Evolutionary conservation across 2,329 filamentous ascomycete species (phyloP).

Genomic region (Pseudogymnoascus sp.): DNA sequence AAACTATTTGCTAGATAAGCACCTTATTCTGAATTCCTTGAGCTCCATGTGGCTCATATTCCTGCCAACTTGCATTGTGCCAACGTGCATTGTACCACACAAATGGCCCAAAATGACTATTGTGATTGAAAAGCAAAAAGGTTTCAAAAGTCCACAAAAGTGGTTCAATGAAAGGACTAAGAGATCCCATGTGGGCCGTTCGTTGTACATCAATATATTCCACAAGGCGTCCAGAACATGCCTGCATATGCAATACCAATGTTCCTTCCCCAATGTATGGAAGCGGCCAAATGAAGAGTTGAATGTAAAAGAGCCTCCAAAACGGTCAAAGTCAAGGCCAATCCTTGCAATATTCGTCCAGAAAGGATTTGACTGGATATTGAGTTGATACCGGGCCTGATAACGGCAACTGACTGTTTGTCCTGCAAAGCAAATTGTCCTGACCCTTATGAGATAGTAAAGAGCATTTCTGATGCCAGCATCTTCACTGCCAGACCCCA

Average conservation of each 20-base stretch:
- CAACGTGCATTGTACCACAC: constrained; percentile 6
- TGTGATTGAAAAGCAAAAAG: constrained; percentile 4
- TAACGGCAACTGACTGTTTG: neutral
- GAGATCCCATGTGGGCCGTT: neutral
- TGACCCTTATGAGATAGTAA: neutral
- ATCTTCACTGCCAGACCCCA: neutral
- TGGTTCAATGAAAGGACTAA: neutral
- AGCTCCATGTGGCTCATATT: neutral
- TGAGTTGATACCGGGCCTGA: neutral
- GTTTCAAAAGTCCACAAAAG: neutral
- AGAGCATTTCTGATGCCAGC: neutral
- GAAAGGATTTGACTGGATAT: neutral
- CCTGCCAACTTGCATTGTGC: neutral
- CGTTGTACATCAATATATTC: neutral
- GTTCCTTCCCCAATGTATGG: neutral
- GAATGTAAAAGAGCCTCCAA: neutral
- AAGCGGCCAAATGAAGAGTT: neutral
- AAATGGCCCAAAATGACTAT: constrained; percentile 8
- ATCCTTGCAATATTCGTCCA: neutral
- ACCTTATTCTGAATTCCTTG: constrained; percentile 2
- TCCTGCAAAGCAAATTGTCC: neutral
- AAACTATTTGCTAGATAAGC: constrained; percentile 1
- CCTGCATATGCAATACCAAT: neutral
- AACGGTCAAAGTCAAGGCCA: neutral
- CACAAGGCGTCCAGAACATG: neutral